Conservation (phyloP, 1,284 basidiomycete species). For the Melampsora larici-populina region DNA sequence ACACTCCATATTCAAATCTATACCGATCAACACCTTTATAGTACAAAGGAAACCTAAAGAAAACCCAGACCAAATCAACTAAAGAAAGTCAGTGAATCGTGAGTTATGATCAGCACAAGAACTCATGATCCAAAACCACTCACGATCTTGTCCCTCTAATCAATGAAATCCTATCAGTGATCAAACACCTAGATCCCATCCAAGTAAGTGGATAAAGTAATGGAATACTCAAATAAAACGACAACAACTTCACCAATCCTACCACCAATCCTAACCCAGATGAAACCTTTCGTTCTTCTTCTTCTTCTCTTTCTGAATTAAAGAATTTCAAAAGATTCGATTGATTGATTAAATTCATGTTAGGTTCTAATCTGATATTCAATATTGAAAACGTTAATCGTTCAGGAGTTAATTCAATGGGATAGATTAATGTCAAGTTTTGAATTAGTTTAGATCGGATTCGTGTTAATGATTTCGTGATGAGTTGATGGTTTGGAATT, state of each 20-base stretch:
- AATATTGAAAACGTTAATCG: too few species aligned
- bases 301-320: slow-evolving; percentile 63
- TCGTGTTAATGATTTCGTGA: too few species aligned
- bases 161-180: slow-evolving; percentile 82
- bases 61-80: slow-evolving; percentile 26
- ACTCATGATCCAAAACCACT: too few species aligned
- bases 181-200: slow-evolving; percentile 78
- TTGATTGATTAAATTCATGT: too few species aligned
- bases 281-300: slow-evolving; percentile 70
- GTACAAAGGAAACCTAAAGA: slow-evolving; percentile 80
- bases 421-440: too few species aligned
- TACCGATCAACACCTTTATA: slow-evolving; percentile 91
- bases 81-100: slow-evolving; percentile 22
- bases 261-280: slow-evolving; percentile 83
- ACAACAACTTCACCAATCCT: slow-evolving; percentile 73
- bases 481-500: too few species aligned
- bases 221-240: slow-evolving; percentile 71
- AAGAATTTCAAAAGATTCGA: too few species aligned
- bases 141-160: slow-evolving; percentile 93
- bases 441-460: too few species aligned
- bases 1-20: slow-evolving; percentile 96
- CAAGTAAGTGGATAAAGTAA: slow-evolving; percentile 84
- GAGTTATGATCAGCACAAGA: too few species aligned
- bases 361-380: too few species aligned
- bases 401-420: too few species aligned